Percentiles rank a stretch among this genome's conserved stretches.
These are phyloP conservation scores for Pseudogymnoascus sp. DNA, from an alignment of 2,329 filamentous ascomycete species.

Conservation along the genomic window DNA sequence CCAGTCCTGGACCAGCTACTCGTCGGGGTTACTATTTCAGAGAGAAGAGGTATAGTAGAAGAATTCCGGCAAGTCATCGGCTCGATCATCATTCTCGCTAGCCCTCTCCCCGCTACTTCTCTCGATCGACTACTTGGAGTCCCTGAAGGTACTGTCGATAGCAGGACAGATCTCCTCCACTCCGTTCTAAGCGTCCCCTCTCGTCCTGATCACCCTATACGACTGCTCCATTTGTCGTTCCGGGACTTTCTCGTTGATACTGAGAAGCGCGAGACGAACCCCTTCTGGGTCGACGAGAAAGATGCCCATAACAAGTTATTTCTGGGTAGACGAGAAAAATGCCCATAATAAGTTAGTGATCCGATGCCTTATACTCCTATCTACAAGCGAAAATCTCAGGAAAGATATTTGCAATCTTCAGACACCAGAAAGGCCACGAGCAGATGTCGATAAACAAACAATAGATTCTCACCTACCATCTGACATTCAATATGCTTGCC, in stretches of 20 bases:
- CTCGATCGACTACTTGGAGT: slow-evolving; percentile 19
- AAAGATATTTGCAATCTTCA: slow-evolving; percentile 27
- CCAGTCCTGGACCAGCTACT: slow-evolving; percentile 19
- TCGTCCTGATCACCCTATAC: slow-evolving; percentile 16
- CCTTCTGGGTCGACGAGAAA: slow-evolving; percentile 28
- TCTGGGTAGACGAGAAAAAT: slow-evolving; percentile 27
- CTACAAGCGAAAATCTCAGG: slow-evolving; percentile 19
- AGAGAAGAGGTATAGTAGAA: slow-evolving; percentile 10
- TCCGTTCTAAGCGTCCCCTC: slow-evolving; percentile 22
- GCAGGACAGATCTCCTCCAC: slow-evolving; percentile 18
- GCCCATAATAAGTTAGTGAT: slow-evolving; percentile 24
- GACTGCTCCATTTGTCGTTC: slow-evolving; percentile 25
- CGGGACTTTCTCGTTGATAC: slow-evolving; percentile 24
- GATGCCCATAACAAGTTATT: slow-evolving; percentile 24
- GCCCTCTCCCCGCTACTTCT: slow-evolving; percentile 17
- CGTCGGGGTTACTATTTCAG: slow-evolving; percentile 2
- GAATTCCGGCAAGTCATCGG: slow-evolving; percentile 13
- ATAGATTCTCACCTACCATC: slow-evolving; percentile 17
- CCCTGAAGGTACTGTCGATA: slow-evolving; percentile 13
- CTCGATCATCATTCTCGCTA: slow-evolving; percentile 14
- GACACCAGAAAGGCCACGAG: slow-evolving; percentile 17
- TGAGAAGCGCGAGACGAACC: neutral
- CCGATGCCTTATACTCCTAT: slow-evolving; percentile 29
- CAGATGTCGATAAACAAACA: slow-evolving; percentile 11
- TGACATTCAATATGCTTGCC: slow-evolving; percentile 20